Evolutionary conservation across 306 rosid species (phyloP).

Genomic region (Amphicarpaea edgeworthii): DNA sequence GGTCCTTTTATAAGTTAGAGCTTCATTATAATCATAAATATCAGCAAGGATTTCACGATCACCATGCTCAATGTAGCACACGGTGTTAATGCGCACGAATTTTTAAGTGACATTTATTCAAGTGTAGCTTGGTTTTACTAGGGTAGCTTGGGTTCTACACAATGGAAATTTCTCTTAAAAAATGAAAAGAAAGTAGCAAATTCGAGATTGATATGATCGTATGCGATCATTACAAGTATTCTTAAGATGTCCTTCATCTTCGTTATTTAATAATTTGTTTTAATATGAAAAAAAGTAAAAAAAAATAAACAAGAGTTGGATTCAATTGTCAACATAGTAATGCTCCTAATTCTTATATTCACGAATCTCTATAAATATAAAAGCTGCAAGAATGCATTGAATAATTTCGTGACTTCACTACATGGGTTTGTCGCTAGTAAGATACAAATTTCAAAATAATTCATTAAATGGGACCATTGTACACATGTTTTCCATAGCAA

Average conservation of each 20-base stretch:
- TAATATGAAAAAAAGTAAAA: not conserved
- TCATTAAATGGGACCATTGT: conserved; percentile 38
- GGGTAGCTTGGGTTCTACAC: not conserved
- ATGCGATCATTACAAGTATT: not conserved
- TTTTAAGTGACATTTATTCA: not conserved
- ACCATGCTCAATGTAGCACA: not conserved
- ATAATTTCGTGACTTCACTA: conserved; percentile 10
- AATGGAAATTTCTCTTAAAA: not conserved
- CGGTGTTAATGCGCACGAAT: conserved; percentile 16
- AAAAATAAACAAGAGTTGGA: not conserved
- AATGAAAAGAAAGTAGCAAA: not conserved
- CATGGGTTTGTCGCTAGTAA: conserved; percentile 9
- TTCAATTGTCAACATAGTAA: not conserved
- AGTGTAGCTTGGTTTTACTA: not conserved
- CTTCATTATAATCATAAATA: not conserved
- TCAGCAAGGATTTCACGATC: not conserved
- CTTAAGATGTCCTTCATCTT: not conserved
- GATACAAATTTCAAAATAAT: conserved; percentile 10
- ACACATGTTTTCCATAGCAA: conserved; percentile 33
- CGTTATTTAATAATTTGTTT: not conserved
- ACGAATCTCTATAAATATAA: not conserved
- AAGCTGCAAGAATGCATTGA: not conserved
- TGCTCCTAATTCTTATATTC: not conserved
- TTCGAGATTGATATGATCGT: not conserved
- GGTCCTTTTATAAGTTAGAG: not conserved